Evolutionary conservation across 306 rosid genomes (phyloP), one percentile per base, ranked within the genome.

Genomic region (Canavalia gladiata): DNA sequence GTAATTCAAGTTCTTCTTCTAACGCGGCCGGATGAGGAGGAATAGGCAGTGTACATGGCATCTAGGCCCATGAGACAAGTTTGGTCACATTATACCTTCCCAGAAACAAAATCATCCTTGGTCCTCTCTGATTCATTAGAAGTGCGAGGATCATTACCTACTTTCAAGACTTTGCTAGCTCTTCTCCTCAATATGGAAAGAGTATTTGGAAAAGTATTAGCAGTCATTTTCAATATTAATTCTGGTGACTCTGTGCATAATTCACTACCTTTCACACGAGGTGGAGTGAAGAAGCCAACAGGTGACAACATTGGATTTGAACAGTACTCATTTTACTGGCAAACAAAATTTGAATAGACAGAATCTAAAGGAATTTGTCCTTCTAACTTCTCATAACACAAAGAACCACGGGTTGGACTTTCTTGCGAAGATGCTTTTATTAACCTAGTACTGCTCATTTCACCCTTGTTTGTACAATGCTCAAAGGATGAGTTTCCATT

Each of bases 101-200:
- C 86, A 66, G 86, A 84, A 30, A 83, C 85, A 73, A 86, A 77
- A 75, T 49, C 76, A 58, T 87, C 73, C 64, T 81, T 79, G 54
- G 58, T 76, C 77, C 63, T 85, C 79, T 71, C 83, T 68, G 65
- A 85, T 82, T 80, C 86, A 73, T 71, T 82, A 43, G 90, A 78
- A 85, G 83, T 77, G 62, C 7, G 78, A 60, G 86, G 60, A 84
- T 71, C 91, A 75, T 68, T 65, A 66, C 82, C 81, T 18, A 72
- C 73, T 65, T 86, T 89, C 60, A 68, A 83, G 75, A 57, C 39
- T 72, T 87, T 87, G 79, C 72, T 76, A 41, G 81, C 89, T 84
- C 99, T 90, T 88, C 89, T 90, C 76, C 97, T 91, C 72, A 89
- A 79, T 85, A 95, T 95, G 77, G 99, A 95, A 83, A 98, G 99